Evolutionary conservation across 2,329 filamentous ascomycete genomes (phyloP), one percentile per base, ranked within the genome.

Genomic region (Pestalotiopsis sp.): DNA sequence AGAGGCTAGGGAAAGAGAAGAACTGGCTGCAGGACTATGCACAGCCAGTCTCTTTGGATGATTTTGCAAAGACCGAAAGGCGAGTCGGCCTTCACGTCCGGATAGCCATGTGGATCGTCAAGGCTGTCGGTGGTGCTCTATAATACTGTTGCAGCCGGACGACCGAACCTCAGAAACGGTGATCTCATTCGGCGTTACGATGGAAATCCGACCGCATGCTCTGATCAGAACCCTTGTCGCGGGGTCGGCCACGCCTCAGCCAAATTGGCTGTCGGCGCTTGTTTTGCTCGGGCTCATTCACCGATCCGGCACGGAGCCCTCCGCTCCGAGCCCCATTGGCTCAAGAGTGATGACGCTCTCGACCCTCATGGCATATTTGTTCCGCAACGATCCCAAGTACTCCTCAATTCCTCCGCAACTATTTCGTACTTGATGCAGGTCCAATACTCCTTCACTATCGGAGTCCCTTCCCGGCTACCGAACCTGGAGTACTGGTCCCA

Each of bases 71-170:
- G 75, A 90, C 89, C 5, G 96, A 99, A 77, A 87, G 96, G 70
- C 90, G 93, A 68, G 96, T 98, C 0, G 90, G 94, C 1, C 83
- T 97, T 76, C 91, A 94, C 78, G 96, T 99, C 52, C 85, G 93
- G 69, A 80, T 97, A 70, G 93, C 94, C 3, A 97, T 98, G 94
- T 97, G 93, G 94, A 92, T 97, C 80, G 95, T 98, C 4, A 88
- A 90, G 74, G 84, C 93, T 41, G 87, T 97, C 7, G 95, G 95
- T 0, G 95, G 95, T 14, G 94, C 94, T n/a, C 83, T 98, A 77
- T 98, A 83, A 66, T 45, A 2, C 20, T 31, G 59, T 27, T 59
- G 23, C 12, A 27, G 11, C 57, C 27, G 23, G n/a, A 36, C 57
- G 38, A 23, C 27, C 5, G 9, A 14, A 64, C 11, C 7, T 38